Percentiles rank a stretch among this genome's conserved stretches.
Evolutionary conservation across 2,329 filamentous ascomycete genomes (phyloP).

Genomic region (Penicillium sp.): DNA sequence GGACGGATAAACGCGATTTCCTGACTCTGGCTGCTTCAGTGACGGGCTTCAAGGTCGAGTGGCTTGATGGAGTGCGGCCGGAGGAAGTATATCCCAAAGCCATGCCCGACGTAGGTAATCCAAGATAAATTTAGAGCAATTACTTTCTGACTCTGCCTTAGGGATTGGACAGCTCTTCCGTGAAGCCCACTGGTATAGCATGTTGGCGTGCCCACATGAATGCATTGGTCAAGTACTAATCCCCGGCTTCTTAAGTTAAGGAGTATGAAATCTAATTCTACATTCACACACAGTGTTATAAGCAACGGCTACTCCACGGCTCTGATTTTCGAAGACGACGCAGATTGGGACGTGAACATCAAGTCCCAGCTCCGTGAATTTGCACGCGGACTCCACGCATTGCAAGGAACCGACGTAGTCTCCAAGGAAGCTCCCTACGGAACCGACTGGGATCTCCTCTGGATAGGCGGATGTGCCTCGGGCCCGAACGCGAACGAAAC

Average conservation of each 20-base stretch:
- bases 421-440: constrained; percentile 46
- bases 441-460: constrained; percentile 53
- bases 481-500: constrained; percentile 34
- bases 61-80: constrained; percentile 44
- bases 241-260: background rate
- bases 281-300: constrained; percentile 39
- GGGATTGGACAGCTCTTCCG: constrained; percentile 13
- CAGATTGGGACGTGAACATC: constrained; percentile 55
- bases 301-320: constrained; percentile 47
- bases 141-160: constrained; percentile 6
- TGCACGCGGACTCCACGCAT: constrained; percentile 29
- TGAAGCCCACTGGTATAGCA: constrained; percentile 36
- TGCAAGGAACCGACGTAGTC: constrained; percentile 28
- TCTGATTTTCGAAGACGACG: constrained; percentile 56
- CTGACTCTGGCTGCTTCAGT: constrained; percentile 44
- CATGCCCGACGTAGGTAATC: constrained; percentile 33
- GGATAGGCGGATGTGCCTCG: constrained; percentile 48
- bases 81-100: constrained; percentile 44
- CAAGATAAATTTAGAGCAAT: background rate
- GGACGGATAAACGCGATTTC: constrained; percentile 51
- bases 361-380: constrained; percentile 48
- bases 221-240: constrained; percentile 29
- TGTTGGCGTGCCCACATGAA: constrained; percentile 44
- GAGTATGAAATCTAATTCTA: background rate
- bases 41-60: constrained; percentile 45